phyloP scores from a whole-genome alignment of 1,139 yeast genomes.

The Scheffersomyces lignicola region DNA sequence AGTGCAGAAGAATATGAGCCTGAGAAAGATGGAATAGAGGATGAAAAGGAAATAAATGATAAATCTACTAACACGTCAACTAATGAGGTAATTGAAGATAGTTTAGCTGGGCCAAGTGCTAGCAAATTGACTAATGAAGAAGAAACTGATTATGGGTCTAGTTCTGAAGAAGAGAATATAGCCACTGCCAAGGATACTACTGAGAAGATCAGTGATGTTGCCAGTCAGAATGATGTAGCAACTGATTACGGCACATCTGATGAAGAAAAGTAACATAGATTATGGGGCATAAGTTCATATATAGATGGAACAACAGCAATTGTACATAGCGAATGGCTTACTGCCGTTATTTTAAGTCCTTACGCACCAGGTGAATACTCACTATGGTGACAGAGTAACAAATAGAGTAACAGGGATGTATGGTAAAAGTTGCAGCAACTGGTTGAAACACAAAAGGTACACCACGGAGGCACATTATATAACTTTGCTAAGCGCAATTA shows the following conservation, averaged over 20 bases:
- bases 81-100: conserved; percentile 10
- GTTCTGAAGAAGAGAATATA: conserved; percentile 5
- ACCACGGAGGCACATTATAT: no score
- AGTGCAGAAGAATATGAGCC: conserved; percentile 1
- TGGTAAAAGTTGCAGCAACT: no score
- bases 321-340: no score
- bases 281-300: no score
- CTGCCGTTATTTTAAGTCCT: no score
- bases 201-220: background rate
- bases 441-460: no score
- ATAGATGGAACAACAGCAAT: no score
- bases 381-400: no score
- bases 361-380: no score
- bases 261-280: no score
- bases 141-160: conserved; percentile 7
- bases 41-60: conserved; percentile 4
- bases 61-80: conserved; percentile 1
- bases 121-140: conserved; percentile 2
- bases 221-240: conserved; percentile 10
- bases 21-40: conserved; percentile 1
- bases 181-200: conserved; percentile 3
- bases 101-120: conserved; percentile 3
- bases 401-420: no score
- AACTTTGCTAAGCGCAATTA: no score
- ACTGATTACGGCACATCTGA: conserved; percentile 15